These are phyloP conservation scores for Ceratocystis ficicola DNA, from an alignment of 2,329 filamentous ascomycete species.

Conservation along the genomic window DNA sequence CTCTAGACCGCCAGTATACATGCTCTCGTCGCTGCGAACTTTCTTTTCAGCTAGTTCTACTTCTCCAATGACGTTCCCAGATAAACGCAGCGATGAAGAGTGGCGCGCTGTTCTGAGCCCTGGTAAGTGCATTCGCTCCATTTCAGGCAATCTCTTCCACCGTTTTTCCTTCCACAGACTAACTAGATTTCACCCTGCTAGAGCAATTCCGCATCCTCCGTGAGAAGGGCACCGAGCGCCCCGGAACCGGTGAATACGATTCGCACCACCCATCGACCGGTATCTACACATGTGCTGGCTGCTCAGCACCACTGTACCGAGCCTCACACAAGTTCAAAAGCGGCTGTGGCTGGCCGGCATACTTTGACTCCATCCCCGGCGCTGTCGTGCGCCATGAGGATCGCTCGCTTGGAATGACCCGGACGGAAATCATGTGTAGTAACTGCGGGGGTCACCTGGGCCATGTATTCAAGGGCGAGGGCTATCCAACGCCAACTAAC, in stretches of 20 bases:
- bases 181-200: conserved; percentile 30
- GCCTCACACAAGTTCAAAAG: conserved; percentile 92
- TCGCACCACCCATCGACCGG: conserved; percentile 67
- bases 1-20: conserved; percentile 28
- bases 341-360: conserved; percentile 94
- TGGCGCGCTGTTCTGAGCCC: conserved; percentile 74
- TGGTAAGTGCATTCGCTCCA: conserved; percentile 29
- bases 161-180: neutral
- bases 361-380: conserved; percentile 88
- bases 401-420: conserved; percentile 61
- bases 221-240: conserved; percentile 78
- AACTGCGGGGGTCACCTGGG: conserved; percentile 91
- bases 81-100: conserved; percentile 67
- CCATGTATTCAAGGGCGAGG: conserved; percentile 91
- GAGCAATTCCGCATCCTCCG: conserved; percentile 94
- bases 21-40: conserved; percentile 64
- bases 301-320: conserved; percentile 78
- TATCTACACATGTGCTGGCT: conserved; percentile 78
- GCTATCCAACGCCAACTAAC: conserved; percentile 72
- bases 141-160: neutral
- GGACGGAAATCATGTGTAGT: conserved; percentile 86
- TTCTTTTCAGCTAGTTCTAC: conserved; percentile 39
- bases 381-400: conserved; percentile 78
- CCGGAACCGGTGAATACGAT: conserved; percentile 72
- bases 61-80: conserved; percentile 60